These are phyloP conservation scores for Calonectria pauciramosa DNA, from an alignment of 2,329 filamentous ascomycete species.

Conservation along the genomic window DNA sequence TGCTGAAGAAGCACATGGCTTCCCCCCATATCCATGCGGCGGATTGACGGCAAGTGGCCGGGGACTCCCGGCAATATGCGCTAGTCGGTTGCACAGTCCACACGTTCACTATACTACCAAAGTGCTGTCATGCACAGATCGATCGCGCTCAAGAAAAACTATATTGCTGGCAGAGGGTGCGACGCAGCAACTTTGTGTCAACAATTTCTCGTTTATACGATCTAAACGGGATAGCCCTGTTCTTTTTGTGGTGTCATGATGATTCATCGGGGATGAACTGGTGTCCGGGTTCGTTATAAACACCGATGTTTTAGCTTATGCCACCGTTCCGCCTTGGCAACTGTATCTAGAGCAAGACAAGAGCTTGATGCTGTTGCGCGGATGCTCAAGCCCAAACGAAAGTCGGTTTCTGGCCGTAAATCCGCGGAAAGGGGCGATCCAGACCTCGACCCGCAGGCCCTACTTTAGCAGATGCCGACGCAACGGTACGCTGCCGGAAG, in stretches of 20 bases:
- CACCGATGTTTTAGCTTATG: background rate
- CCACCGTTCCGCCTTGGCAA: background rate
- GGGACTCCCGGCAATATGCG: background rate
- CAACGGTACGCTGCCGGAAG: background rate
- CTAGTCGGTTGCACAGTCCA: constrained; percentile 1
- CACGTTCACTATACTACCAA: background rate
- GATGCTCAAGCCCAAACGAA: background rate
- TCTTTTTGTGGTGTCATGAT: background rate
- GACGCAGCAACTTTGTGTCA: background rate
- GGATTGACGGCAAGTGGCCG: background rate
- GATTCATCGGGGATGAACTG: background rate
- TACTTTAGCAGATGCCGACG: background rate
- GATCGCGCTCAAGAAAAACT: background rate
- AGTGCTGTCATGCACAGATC: background rate
- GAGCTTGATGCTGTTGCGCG: no score
- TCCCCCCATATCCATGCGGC: background rate
- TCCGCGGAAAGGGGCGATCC: background rate
- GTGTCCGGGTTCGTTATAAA: background rate
- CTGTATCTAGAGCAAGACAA: background rate
- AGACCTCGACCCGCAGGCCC: no score
- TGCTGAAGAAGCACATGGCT: background rate
- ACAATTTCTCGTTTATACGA: background rate
- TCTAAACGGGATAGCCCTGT: background rate
- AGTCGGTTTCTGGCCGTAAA: background rate
- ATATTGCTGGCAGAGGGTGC: background rate